phyloP scores from a whole-genome alignment of 768 basidiomycete species.

The Suillus sp. region DNA sequence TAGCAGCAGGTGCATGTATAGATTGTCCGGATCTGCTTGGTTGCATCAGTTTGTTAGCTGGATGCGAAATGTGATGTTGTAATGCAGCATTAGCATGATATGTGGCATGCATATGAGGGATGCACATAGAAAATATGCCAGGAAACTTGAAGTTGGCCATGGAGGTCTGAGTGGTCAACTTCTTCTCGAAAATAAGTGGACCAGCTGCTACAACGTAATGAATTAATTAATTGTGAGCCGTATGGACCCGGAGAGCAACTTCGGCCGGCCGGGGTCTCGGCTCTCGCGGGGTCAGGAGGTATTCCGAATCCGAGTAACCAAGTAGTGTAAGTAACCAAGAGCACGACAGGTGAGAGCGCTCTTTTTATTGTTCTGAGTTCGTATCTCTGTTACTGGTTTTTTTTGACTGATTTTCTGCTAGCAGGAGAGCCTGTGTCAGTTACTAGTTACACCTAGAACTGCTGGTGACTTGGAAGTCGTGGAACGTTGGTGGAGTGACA shows the following conservation, averaged over 20 bases:
- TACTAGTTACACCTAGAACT: neutral
- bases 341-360: conserved; percentile 4
- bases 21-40: neutral
- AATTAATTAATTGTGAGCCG: conserved; percentile 2
- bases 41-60: no score
- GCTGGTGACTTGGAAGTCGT: neutral
- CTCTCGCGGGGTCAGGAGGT: conserved; percentile 8
- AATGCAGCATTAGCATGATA: neutral
- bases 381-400: neutral
- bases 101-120: neutral
- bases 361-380: conserved; percentile 3
- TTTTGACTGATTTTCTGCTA: conserved; percentile 5
- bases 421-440: neutral
- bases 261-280: conserved; percentile 7
- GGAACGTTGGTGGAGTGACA: neutral
- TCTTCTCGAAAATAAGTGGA: neutral
- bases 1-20: neutral
- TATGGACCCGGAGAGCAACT: neutral
- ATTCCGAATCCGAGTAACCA: conserved; percentile 9
- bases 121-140: neutral
- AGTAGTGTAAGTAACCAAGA: conserved; percentile 12
- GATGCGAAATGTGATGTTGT: neutral
- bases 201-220: neutral
- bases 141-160: neutral
- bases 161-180: neutral